Base-by-base conservation (phyloP, 2,329 filamentous ascomycete genomes). In the Hypoxylon sp. region DNA sequence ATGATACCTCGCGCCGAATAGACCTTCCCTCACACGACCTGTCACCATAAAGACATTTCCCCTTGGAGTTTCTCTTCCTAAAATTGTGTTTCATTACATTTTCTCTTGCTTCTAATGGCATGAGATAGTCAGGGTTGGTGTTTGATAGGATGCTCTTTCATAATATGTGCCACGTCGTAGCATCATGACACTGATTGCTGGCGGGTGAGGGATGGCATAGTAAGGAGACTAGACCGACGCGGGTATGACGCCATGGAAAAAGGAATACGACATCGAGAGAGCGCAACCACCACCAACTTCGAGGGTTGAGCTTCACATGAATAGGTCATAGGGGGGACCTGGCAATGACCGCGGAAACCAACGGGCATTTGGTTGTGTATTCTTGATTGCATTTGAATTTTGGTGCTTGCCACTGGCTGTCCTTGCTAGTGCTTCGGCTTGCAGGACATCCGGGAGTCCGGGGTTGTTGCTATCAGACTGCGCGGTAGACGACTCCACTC, bases 1-100 rank as follows among this genome's bases (percentile, higher is more conserved):
- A 81, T 83, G 81, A 83, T 83, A 83, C 81, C 81, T 82, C 77
- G 73, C 71, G 65, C 71, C 75, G 65, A 71, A 77, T 78, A 78
- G 77, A 78, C 66, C 69, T 74, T 64, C 72, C 58, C 69, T 77
- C 70, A 59, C 71, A 73, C 75, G 71, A 75, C 75, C 69, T 74
- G 63, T 75, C 70, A 70, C 71, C 63, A 71, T 66, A 67, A 70
- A 74, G 58, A 72, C 66, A 72, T 73, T 70, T 72, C 57, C 67
- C 72, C 69, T 35, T 5, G 50, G 59, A 59, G 57, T 55, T 70
- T 74, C 48, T 69, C 58, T 63, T 69, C 60, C 63, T 59, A 65
- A 71, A 70, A 70, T 59, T 74, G 69, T 73, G 66, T 74, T 76
- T 70, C 66, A 69, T 67, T 63, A 72, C 66, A 60, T 73, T 71